These are phyloP conservation scores for Chrysochromulina tobinii DNA, from an alignment of 78 protist species.

Conservation along the genomic window DNA sequence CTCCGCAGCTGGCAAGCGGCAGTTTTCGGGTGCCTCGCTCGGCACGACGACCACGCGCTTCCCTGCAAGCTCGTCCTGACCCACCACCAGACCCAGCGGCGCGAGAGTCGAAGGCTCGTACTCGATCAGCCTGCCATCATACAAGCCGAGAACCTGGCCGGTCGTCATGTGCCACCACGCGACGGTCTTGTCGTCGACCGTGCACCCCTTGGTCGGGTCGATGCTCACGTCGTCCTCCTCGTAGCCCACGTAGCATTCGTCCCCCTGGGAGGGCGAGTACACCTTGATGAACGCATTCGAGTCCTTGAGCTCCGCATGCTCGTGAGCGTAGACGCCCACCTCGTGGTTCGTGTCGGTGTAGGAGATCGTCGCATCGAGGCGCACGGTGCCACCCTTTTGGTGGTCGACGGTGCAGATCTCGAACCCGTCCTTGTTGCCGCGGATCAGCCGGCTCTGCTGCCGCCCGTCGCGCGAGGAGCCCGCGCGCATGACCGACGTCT, in stretches of 20 bases:
- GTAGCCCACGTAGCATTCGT: conserved; percentile 11
- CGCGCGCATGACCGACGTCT: not conserved
- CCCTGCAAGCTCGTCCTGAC: not conserved
- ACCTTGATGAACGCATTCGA: not conserved
- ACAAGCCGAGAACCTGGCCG: not conserved
- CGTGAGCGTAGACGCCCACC: conserved; percentile 40
- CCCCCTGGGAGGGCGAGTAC: conserved; percentile 23
- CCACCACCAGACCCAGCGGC: conserved; percentile 22
- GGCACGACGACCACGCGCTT: not conserved
- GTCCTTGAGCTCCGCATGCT: not conserved
- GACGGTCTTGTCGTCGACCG: not conserved
- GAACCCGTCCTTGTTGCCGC: conserved; percentile 21
- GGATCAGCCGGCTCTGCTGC: not conserved
- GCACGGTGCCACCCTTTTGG: conserved; percentile 2
- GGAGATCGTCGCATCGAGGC: conserved; percentile 16
- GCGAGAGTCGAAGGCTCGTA: conserved; percentile 11
- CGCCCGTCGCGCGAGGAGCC: not conserved
- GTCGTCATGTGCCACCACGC: conserved; percentile 24
- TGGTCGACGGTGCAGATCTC: conserved; percentile 14
- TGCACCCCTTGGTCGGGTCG: not conserved
- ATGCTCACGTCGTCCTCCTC: not conserved
- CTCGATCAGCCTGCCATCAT: not conserved
- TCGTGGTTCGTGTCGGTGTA: conserved; percentile 4
- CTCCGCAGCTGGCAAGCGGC: not conserved
- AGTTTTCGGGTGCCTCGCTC: not conserved